Base-by-base conservation (phyloP, 148 eudicot species). In the Rhododendron williamsianum region DNA sequence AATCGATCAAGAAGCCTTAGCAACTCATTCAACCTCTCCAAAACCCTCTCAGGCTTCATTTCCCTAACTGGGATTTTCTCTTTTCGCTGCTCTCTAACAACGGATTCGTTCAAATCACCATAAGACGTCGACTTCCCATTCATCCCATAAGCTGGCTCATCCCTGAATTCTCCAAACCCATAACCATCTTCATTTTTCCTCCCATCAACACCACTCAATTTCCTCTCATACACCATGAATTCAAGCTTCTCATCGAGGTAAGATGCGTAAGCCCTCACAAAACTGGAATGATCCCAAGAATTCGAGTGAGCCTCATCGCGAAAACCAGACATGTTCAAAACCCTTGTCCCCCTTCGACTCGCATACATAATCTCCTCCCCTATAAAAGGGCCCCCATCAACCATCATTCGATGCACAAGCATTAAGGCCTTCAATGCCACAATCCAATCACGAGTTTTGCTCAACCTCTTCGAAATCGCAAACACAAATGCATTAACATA, bases 371-470 rank as follows among this genome's bases (percentile, higher is more conserved):
- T 86, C 82, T 94, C 94, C 82, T 88, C 84, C 71, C 86, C 81
- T 13, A 92, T 76, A 38, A 74, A 67, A 11, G 72, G 81, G 15
- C 83, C 91, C 33, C 94, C 97, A 85, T 90, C 89, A 74, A 71
- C 19, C 48, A 91, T 46, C 36, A 94, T 41, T 60, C 90, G 82
- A 81, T 93, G 93, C 52, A 94, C 88, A 27, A 96, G 82, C 88
- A 94, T 89, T 87, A 96, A 87, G 9, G 89, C 89, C 89, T 96
- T 96, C 85, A 96, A 86, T 0, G 98, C 99, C 35, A 96, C 99
- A 36, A 95, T 91, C 99, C 99, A 96, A 74, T 96, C 98, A 72
- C 91, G 91, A 2, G 99, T 96, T 84, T 94, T 96, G 73, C 93
- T 89, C 73, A 96, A 78, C 87, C 99, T 89, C 86, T 80, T 96